Evolutionary conservation across 306 rosid genomes (phyloP).

Genomic region (Urtica urens): DNA sequence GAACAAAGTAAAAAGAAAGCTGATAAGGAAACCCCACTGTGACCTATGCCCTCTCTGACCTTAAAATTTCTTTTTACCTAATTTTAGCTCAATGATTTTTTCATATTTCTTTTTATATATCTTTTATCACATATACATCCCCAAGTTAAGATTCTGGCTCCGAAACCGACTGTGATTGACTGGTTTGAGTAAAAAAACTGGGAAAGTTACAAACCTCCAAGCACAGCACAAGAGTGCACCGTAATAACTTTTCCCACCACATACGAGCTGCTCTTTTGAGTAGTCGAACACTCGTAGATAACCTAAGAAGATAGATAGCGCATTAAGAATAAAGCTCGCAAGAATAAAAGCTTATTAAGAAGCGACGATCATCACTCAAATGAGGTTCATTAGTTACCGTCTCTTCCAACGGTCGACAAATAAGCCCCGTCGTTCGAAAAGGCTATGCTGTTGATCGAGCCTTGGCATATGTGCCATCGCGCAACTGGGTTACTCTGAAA

Average conservation of each 20-base stretch:
- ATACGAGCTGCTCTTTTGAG: slow-evolving; percentile 71
- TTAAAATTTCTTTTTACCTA: too few species aligned
- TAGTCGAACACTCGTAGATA: slow-evolving; percentile 90
- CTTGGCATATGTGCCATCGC: slow-evolving; percentile 98
- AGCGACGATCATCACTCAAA: slow-evolving; percentile 4
- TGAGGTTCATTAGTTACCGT: slow-evolving; percentile 42
- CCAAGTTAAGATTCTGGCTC: too few species aligned
- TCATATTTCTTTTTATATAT: too few species aligned
- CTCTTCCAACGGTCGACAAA: slow-evolving; percentile 90
- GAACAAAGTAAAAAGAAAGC: neutral
- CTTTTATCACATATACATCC: too few species aligned
- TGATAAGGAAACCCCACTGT: neutral
- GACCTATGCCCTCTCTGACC: too few species aligned
- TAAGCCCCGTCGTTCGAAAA: slow-evolving; percentile 72
- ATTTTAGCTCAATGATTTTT: too few species aligned
- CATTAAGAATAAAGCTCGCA: slow-evolving; percentile 17
- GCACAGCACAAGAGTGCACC: slow-evolving; percentile 95
- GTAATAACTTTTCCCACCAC: slow-evolving; percentile 96
- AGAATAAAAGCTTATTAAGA: neutral
- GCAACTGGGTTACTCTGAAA: slow-evolving; percentile 87
- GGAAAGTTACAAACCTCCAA: slow-evolving; percentile 60
- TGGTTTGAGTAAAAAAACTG: slow-evolving; percentile 16
- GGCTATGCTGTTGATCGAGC: slow-evolving; percentile 69
- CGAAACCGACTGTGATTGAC: too few species aligned
- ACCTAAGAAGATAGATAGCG: slow-evolving; percentile 48